A percentile compares a stretch with the other conserved stretches of the same genome.
These are phyloP conservation scores for Fusarium sp. DNA, from an alignment of 2,329 filamentous ascomycete genomes.

Conservation along the genomic window DNA sequence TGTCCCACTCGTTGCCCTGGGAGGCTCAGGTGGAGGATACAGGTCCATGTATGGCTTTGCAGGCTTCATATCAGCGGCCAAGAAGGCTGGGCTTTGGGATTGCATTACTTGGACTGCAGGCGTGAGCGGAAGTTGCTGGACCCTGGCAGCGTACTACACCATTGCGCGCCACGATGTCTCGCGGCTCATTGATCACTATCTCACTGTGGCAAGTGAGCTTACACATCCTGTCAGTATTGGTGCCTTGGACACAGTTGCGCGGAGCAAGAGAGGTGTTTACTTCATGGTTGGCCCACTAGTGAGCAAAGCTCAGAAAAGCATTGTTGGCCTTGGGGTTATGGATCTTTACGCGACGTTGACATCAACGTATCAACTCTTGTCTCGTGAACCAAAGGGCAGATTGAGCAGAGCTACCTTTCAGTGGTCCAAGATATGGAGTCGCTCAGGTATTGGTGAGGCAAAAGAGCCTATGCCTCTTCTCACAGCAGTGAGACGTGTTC, in stretches of 20 bases:
- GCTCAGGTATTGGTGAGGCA: constrained; percentile 22
- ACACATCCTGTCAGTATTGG: constrained; percentile 38
- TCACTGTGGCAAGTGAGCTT: constrained; percentile 33
- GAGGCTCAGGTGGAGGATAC: constrained; percentile 40
- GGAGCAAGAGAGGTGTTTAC: constrained; percentile 36
- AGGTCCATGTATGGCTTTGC: constrained; percentile 43
- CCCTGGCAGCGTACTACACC: constrained; percentile 40
- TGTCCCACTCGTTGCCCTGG: constrained; percentile 37
- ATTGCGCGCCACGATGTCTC: constrained; percentile 33
- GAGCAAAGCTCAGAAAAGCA: constrained; percentile 39
- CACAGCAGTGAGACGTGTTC: constrained; percentile 34
- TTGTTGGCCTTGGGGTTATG: constrained; percentile 41
- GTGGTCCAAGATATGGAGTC: constrained; percentile 34
- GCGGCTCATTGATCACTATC: constrained; percentile 28
- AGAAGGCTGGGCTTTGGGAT: constrained; percentile 34
- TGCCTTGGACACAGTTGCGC: constrained; percentile 22
- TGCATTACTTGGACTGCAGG: constrained; percentile 40
- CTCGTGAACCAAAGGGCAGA: constrained; percentile 21
- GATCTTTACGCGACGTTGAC: constrained; percentile 41
- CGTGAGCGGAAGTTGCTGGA: constrained; percentile 44
- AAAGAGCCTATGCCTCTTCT: constrained; percentile 39
- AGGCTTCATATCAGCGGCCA: constrained; percentile 29
- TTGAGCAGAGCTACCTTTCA: constrained; percentile 39
- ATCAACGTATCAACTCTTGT: constrained; percentile 32
- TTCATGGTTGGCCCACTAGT: constrained; percentile 38